Evolutionary conservation across 2,329 filamentous ascomycete species (phyloP), one percentile per base, ranked within the genome.

Genomic region (Venturia pyrina): DNA sequence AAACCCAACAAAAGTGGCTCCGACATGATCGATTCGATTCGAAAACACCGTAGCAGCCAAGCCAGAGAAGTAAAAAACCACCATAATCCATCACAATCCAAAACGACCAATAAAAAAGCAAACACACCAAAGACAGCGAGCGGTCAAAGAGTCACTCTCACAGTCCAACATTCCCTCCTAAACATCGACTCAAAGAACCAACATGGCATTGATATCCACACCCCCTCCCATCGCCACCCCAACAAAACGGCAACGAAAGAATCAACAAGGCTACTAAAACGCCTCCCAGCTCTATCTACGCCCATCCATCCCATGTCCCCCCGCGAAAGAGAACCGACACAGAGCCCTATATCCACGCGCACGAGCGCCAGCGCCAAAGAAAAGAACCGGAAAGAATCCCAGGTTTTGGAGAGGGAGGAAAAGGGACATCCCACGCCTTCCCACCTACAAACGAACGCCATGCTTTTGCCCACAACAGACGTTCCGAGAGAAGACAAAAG

Each of bases 391-490:
- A 24, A 11, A 11, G 10, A 11, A 8, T 40, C 60, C 60, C 37
- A 44, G 7, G 24, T 44, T 48, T 44, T 21, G 28, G 21, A 37
- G n/a, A n/a, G n/a, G 4, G 5, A 13, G 46, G 8, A 3, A n/a
- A 19, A 28, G 17, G 8, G 40, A 10, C 11, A 61, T 21, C 57
- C 5, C 40, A 28, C 28, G 28, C 56, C 10, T 60, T 24, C 24
- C 21, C 17, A 15, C 60, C 28, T 44, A 62, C 40, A 28, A 44
- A 32, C 5, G 21, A 44, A 44, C 60, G 40, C 60, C 60, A 44
- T 62, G 60, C 60, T 48, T 48, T 62, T 62, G 40, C 60, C 60
- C 60, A 59, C 28, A 28, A 28, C 53, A 59, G 15, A 37, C 21
- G 28, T 24, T 28, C 48, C 48, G 15, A 24, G 21, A 1, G 2